Evolutionary conservation across 2,329 filamentous ascomycete genomes (phyloP).

Genomic region (Aspergillus pseudotamarii): DNA sequence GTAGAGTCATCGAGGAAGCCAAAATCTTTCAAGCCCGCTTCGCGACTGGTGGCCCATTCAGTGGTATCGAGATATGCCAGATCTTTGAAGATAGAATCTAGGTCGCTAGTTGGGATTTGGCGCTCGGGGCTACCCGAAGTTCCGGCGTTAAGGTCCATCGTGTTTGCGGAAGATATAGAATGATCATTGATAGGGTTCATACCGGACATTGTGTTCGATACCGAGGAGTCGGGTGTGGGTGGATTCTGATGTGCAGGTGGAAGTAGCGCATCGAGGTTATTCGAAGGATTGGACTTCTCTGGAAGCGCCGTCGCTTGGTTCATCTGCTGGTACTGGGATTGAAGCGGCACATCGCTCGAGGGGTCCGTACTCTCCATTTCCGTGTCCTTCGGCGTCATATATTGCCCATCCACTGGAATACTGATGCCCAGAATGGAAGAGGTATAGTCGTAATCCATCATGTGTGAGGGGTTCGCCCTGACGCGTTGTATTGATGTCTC

Average conservation of each 20-base stretch:
- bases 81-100: slow-evolving; percentile 50
- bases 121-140: slow-evolving; percentile 9
- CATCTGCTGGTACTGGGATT: slow-evolving; percentile 12
- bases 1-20: slow-evolving; percentile 48
- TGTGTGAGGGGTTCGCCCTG: slow-evolving; percentile 15
- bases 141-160: slow-evolving; percentile 7
- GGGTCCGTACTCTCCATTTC: slow-evolving; percentile 33
- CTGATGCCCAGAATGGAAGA: slow-evolving; percentile 36
- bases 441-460: slow-evolving; percentile 25
- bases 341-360: slow-evolving; percentile 26
- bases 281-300: slow-evolving; percentile 27
- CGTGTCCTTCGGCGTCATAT: slow-evolving; percentile 36
- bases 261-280: slow-evolving; percentile 24
- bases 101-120: slow-evolving; percentile 27
- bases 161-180: slow-evolving; percentile 15
- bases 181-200: slow-evolving; percentile 19
- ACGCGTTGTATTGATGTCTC: slow-evolving; percentile 15
- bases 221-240: slow-evolving; percentile 37
- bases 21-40: slow-evolving; percentile 47
- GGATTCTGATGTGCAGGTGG: slow-evolving; percentile 28
- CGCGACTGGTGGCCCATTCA: slow-evolving; percentile 46
- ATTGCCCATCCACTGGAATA: slow-evolving; percentile 36
- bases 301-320: slow-evolving; percentile 15
- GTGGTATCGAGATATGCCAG: slow-evolving; percentile 50
- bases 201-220: slow-evolving; percentile 25